Evolutionary conservation across 176 grass and related monocot genomes (phyloP).

Genomic region (Triticum dicoccoides): DNA sequence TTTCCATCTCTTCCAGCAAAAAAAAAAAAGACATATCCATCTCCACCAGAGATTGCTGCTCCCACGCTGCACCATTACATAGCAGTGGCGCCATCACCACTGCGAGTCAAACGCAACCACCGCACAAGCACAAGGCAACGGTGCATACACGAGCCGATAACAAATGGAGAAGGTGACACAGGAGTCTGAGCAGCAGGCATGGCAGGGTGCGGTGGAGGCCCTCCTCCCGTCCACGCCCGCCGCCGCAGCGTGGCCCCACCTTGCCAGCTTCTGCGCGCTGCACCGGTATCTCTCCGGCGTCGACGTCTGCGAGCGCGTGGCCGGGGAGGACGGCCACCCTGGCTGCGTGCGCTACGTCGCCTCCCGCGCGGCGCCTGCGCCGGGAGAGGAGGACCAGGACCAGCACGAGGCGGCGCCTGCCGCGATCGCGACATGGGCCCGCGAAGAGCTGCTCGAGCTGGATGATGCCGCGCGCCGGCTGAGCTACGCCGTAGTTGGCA

Average conservation of each 20-base stretch:
- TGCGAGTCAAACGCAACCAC: background rate
- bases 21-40: too few species aligned
- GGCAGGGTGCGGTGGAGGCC: conserved; percentile 44
- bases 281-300: conserved; percentile 53
- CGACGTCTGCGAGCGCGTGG: conserved; percentile 47
- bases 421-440: conserved; percentile 40
- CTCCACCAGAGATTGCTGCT: background rate
- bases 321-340: conserved; percentile 21
- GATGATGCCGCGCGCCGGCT: conserved; percentile 37
- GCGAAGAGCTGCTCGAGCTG: conserved; percentile 64
- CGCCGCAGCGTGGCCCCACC: conserved; percentile 52
- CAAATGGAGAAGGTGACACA: background rate
- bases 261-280: conserved; percentile 67
- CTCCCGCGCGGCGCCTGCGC: background rate
- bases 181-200: conserved; percentile 21
- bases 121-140: background rate
- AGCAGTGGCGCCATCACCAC: background rate
- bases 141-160: background rate
- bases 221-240: conserved; percentile 37
- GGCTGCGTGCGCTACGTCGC: conserved; percentile 64
- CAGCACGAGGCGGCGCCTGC: background rate
- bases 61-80: background rate
- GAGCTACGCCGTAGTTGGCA: conserved; percentile 50
- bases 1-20: background rate
- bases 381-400: background rate